phyloP scores from a whole-genome alignment of 2,329 filamentous ascomycete species.

The Claviceps sp. region DNA sequence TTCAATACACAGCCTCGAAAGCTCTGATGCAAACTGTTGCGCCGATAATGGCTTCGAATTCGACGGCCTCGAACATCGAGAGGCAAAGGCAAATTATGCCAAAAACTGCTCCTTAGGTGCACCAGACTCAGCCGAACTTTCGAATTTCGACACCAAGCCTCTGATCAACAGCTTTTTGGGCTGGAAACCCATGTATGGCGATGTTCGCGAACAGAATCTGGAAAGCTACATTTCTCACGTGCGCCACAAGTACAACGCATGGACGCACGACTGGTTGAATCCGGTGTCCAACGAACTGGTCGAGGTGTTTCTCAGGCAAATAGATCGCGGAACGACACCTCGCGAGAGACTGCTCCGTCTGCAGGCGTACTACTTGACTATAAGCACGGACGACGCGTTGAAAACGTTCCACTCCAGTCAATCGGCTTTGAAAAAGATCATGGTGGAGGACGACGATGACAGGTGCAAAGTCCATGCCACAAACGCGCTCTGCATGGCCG shows the following conservation, averaged over 20 bases:
- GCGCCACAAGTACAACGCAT: constrained; percentile 27
- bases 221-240: constrained; percentile 33
- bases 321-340: constrained; percentile 54
- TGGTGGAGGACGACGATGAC: constrained; percentile 45
- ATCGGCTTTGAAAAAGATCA: constrained; percentile 20
- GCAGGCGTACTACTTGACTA: constrained; percentile 57
- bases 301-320: constrained; percentile 56
- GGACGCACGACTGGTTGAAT: constrained; percentile 34
- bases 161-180: constrained; percentile 58
- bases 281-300: constrained; percentile 41
- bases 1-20: too few species aligned
- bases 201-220: constrained; percentile 45
- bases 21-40: too few species aligned
- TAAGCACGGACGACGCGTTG: constrained; percentile 51
- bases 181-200: constrained; percentile 64
- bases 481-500: constrained; percentile 57
- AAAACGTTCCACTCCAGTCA: constrained; percentile 19
- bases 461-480: constrained; percentile 56
- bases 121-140: too few species aligned
- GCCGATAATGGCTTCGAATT: too few species aligned
- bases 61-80: too few species aligned
- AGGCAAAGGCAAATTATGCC: too few species aligned
- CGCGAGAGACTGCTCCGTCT: constrained; percentile 58
- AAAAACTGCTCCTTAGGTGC: too few species aligned
- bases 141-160: constrained; percentile 44